Evolutionary conservation across 805 yeast species (phyloP).

Genomic region (Candida silvatica): DNA sequence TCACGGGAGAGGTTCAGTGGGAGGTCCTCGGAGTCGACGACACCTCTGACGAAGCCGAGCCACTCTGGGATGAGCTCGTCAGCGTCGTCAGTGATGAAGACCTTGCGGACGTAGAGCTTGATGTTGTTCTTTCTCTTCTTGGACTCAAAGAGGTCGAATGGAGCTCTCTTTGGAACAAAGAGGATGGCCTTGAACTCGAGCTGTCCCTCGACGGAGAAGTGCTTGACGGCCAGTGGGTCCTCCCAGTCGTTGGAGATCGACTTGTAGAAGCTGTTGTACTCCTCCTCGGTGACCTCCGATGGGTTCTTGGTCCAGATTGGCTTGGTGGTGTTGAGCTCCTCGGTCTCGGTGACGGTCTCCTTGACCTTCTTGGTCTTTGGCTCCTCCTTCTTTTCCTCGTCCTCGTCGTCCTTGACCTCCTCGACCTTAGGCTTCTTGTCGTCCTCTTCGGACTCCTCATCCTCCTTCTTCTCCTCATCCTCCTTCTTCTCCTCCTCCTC

Average conservation of each 20-base stretch:
- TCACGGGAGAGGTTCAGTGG: slow-evolving; percentile 99
- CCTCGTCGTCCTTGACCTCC: slow-evolving; percentile 39
- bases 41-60: slow-evolving; percentile 97
- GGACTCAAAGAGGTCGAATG: slow-evolving; percentile 95
- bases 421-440: slow-evolving; percentile 44
- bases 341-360: slow-evolving; percentile 91
- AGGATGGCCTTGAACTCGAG: slow-evolving; percentile 97
- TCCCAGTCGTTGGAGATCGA: slow-evolving; percentile 99
- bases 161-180: slow-evolving; percentile 98
- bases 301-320: slow-evolving; percentile 99
- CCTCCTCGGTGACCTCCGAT: slow-evolving; percentile 94
- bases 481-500: slow-evolving; percentile 54
- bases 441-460: slow-evolving; percentile 41
- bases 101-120: slow-evolving; percentile 98
- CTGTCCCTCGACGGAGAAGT: slow-evolving; percentile 99
- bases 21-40: slow-evolving; percentile 98
- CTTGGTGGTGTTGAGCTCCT: slow-evolving; percentile 97
- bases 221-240: slow-evolving; percentile 99
- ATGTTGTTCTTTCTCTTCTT: slow-evolving; percentile 99
- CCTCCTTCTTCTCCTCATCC: slow-evolving; percentile 41
- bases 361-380: slow-evolving; percentile 80
- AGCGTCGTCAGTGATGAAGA: slow-evolving; percentile 98
- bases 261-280: slow-evolving; percentile 98
- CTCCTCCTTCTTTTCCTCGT: slow-evolving; percentile 59
- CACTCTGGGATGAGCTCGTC: slow-evolving; percentile 99